phyloP scores from a whole-genome alignment of 1,284 basidiomycete species.

The Trametes polyzona region DNA sequence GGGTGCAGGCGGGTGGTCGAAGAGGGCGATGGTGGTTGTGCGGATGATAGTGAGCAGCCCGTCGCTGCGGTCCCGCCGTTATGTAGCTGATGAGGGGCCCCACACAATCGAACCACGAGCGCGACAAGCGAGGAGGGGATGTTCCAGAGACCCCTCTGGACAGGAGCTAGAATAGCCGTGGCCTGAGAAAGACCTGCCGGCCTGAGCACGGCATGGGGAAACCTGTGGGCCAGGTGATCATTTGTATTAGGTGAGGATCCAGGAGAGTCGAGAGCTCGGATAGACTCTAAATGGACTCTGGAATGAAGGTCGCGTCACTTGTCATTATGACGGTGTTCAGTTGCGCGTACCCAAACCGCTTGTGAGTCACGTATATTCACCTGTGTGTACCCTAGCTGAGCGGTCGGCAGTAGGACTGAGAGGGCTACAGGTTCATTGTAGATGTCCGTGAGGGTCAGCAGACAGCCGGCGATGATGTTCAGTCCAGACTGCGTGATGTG shows the following conservation, averaged over 20 bases:
- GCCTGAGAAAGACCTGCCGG: slow-evolving; percentile 19
- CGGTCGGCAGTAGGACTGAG: too few species aligned
- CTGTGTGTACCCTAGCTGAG: too few species aligned
- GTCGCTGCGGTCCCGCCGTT: slow-evolving; percentile 7
- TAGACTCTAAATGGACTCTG: not conserved
- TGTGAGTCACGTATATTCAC: not conserved
- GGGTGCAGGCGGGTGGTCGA: not conserved
- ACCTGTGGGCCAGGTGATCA: slow-evolving; percentile 18
- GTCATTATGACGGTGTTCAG: too few species aligned
- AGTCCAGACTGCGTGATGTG: too few species aligned
- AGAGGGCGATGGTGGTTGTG: slow-evolving; percentile 4
- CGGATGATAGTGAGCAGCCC: not conserved
- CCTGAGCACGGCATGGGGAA: slow-evolving; percentile 1
- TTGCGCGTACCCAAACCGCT: not conserved
- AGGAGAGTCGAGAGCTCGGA: slow-evolving; percentile 22
- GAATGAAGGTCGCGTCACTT: not conserved
- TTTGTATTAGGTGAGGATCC: slow-evolving; percentile 16
- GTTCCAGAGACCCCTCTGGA: slow-evolving; percentile 19
- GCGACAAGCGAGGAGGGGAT: not conserved
- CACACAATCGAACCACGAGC: slow-evolving; percentile 12
- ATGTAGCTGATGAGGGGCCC: slow-evolving; percentile 13
- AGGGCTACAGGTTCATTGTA: too few species aligned
- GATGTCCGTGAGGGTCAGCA: too few species aligned
- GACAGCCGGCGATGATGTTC: too few species aligned
- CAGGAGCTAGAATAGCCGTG: slow-evolving; percentile 22